These are phyloP conservation scores for Solanum medicagineum DNA, from an alignment of 257 asterid genomes.

Conservation along the genomic window DNA sequence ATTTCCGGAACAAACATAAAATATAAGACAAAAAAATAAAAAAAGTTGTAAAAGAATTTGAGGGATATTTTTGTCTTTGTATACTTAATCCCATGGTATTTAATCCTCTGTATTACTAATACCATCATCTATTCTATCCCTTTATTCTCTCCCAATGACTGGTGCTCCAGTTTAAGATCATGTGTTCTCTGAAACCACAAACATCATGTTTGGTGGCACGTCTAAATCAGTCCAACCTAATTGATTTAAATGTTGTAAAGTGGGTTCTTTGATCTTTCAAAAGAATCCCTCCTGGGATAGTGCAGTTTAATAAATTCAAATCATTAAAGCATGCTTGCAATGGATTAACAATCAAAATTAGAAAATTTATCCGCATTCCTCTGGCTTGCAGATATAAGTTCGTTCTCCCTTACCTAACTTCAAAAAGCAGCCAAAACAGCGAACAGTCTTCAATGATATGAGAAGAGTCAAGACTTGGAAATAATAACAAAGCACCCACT, in stretches of 20 bases:
- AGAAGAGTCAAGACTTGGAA: neutral
- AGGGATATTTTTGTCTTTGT: too few relatives aligned
- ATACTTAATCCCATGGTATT: too few relatives aligned
- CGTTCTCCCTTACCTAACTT: neutral
- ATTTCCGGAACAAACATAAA: too few relatives aligned
- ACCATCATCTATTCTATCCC: neutral
- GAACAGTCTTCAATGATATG: neutral
- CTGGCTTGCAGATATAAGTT: neutral
- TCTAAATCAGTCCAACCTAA: neutral
- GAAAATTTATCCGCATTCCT: neutral
- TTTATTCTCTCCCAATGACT: neutral
- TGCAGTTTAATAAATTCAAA: neutral
- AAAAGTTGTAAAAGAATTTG: too few relatives aligned
- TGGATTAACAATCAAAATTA: neutral
- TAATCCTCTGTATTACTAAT: too few relatives aligned
- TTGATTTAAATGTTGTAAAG: neutral
- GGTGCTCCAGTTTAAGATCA: neutral
- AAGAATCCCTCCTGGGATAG: neutral
- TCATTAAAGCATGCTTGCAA: neutral
- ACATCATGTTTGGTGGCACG: neutral
- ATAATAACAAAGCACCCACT: neutral
- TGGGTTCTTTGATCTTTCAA: neutral
- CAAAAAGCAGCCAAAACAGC: neutral
- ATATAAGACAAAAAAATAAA: too few relatives aligned
- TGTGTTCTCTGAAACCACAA: neutral